Conservation (phyloP, 176 grass and related monocot species). For the Eragrostis nindensis region DNA sequence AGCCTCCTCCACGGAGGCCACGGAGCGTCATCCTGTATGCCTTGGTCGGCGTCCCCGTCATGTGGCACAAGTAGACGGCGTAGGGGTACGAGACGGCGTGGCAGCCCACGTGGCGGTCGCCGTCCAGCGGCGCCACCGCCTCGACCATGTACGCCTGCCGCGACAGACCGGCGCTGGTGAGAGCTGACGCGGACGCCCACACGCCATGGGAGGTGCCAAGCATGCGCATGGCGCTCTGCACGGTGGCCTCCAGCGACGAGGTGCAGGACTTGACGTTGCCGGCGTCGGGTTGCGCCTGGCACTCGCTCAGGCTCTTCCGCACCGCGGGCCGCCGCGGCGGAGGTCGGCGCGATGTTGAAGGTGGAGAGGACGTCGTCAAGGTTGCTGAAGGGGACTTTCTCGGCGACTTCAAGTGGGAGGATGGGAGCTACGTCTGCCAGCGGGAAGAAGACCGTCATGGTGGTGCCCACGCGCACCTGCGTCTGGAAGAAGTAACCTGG, state of each 20-base stretch:
- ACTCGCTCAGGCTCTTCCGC: neutral
- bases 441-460: neutral
- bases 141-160: neutral
- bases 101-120: neutral
- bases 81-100: neutral
- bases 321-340: neutral
- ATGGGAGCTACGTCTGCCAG: neutral
- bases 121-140: neutral
- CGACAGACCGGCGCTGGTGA: neutral
- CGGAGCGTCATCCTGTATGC: too few species aligned
- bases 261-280: constrained; percentile 8
- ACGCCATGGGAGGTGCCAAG: neutral
- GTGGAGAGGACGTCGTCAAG: neutral
- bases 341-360: neutral
- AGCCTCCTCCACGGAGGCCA: neutral
- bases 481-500: constrained; percentile 7
- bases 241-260: neutral
- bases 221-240: neutral
- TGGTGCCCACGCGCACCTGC: neutral
- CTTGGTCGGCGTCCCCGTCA: too few species aligned
- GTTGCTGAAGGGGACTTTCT: neutral
- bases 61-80: too few species aligned
- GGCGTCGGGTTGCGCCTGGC: neutral
- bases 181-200: neutral
- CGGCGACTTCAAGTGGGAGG: neutral